These are phyloP conservation scores for Serendipita sp. DNA, from an alignment of 768 basidiomycete genomes.

Conservation along the genomic window DNA sequence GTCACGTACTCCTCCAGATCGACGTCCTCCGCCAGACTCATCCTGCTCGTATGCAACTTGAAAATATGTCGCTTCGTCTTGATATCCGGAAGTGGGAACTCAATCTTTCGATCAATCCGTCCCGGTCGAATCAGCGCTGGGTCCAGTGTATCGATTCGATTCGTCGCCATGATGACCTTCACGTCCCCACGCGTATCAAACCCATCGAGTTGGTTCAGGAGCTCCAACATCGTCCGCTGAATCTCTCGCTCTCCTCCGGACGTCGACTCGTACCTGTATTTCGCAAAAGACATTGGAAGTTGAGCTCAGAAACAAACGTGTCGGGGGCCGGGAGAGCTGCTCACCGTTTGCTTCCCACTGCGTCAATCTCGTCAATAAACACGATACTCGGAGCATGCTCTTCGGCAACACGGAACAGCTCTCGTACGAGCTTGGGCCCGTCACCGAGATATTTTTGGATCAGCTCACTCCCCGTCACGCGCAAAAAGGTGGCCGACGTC, in stretches of 20 bases:
- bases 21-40: conserved; percentile 78
- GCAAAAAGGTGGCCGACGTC: conserved; percentile 94
- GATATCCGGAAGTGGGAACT: conserved; percentile 91
- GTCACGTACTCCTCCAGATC: conserved; percentile 92
- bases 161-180: conserved; percentile 99
- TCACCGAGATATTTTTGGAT: conserved; percentile 99
- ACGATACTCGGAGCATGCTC: conserved; percentile 98
- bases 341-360: conserved; percentile 92
- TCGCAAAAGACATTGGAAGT: conserved; percentile 7
- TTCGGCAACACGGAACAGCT: conserved; percentile 92
- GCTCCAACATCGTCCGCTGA: conserved; percentile 96
- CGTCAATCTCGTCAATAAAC: conserved; percentile 99
- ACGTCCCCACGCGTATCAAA: conserved; percentile 99
- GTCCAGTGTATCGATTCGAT: conserved; percentile 92
- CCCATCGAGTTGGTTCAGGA: conserved; percentile 97
- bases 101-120: conserved; percentile 97
- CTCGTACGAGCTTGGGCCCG: conserved; percentile 93
- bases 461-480: conserved; percentile 92
- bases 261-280: conserved; percentile 81
- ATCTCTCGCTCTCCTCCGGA: conserved; percentile 99
- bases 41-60: conserved; percentile 87
- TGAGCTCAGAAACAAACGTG: background rate
- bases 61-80: conserved; percentile 99
- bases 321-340: conserved; percentile 14
- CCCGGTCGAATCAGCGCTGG: conserved; percentile 97